These are phyloP conservation scores for Gillenia trifoliata DNA, from an alignment of 306 rosid species.

Conservation along the genomic window DNA sequence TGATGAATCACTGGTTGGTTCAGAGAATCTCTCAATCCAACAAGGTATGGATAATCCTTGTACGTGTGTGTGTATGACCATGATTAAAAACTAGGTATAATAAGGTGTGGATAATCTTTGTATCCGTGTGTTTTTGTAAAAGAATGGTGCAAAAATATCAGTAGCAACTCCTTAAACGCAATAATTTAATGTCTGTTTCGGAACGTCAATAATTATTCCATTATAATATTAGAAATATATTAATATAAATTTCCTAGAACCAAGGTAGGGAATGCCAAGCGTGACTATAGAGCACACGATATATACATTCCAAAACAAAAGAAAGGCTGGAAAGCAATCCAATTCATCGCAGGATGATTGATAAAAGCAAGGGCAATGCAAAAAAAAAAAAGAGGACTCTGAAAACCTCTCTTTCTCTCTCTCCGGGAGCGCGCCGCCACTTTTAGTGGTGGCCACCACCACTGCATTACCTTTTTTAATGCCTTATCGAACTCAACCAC, in stretches of 20 bases:
- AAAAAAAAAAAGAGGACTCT: background rate
- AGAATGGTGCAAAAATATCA: no score
- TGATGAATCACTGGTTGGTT: no score
- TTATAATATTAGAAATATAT: no score
- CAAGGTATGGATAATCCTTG: no score
- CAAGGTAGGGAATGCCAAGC: background rate
- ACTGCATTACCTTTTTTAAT: background rate
- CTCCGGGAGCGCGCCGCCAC: background rate
- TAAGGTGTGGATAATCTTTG: no score
- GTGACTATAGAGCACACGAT: background rate
- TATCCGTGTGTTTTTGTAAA: no score
- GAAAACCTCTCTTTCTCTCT: background rate
- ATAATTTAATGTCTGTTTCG: no score
- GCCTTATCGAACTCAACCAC: background rate
- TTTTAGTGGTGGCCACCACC: background rate
- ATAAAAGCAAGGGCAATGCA: conserved; percentile 12
- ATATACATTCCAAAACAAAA: background rate
- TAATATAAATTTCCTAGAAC: background rate
- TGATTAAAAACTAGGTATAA: no score
- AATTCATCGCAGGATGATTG: background rate
- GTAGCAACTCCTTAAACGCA: no score
- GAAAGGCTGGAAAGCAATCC: background rate
- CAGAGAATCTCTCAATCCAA: no score
- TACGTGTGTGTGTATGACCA: no score
- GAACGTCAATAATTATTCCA: no score